A percentile compares a stretch with the other conserved stretches of the same genome.
Conservation (phyloP, 495 filamentous ascomycete species). For the Podospora tetraspora region DNA sequence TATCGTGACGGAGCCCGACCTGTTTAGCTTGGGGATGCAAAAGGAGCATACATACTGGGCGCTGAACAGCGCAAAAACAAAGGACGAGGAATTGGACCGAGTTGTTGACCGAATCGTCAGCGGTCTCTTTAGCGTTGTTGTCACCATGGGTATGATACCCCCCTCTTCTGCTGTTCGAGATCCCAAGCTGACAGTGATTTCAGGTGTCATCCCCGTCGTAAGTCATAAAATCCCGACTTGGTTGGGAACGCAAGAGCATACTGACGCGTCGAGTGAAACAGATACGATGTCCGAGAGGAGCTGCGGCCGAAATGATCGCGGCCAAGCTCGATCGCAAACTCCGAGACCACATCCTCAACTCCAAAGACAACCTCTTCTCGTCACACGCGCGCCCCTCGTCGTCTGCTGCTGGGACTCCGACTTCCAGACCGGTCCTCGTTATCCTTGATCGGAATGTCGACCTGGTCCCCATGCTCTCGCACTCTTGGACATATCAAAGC, state of each 20-base stretch:
- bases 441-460: conserved; percentile 94
- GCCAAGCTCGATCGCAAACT: conserved; percentile 92
- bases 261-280: not conserved
- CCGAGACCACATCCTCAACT: conserved; percentile 93
- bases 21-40: conserved; percentile 89
- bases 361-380: conserved; percentile 90
- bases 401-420: conserved; percentile 48
- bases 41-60: conserved; percentile 84
- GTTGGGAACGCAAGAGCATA: not conserved
- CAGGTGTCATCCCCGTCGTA: conserved; percentile 77
- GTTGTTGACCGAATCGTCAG: conserved; percentile 88
- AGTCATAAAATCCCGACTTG: not conserved
- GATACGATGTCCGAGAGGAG: conserved; percentile 85
- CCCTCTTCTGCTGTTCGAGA: not conserved
- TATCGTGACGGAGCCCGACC: conserved; percentile 89
- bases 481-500: conserved; percentile 98
- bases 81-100: conserved; percentile 80
- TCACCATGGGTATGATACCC: conserved; percentile 74
- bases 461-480: conserved; percentile 95
- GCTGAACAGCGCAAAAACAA: conserved; percentile 86
- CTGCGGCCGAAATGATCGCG: conserved; percentile 90
- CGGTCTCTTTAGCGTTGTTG: conserved; percentile 91
- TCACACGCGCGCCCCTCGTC: conserved; percentile 37
- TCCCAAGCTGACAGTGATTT: conserved; percentile 1
- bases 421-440: conserved; percentile 75